Evolutionary conservation across 805 yeast species (phyloP).

Genomic region (Torulaspora franciscae): DNA sequence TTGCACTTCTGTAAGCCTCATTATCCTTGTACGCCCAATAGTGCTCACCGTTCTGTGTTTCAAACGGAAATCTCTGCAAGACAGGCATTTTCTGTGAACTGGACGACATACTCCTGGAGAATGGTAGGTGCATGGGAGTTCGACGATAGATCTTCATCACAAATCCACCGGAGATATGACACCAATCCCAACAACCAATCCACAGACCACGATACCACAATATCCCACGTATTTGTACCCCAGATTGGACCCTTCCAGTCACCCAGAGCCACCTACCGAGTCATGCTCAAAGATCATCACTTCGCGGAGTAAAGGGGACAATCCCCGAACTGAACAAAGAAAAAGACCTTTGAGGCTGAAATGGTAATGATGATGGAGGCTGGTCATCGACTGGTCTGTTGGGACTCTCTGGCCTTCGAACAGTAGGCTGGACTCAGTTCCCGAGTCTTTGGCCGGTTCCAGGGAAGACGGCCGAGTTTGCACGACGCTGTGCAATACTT

Average conservation of each 20-base stretch:
- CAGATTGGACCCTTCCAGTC: not conserved
- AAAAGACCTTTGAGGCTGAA: not conserved
- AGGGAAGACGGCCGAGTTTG: slow-evolving; percentile 6
- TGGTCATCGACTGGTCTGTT: not conserved
- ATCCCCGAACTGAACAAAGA: slow-evolving; percentile 3
- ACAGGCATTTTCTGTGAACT: not conserved
- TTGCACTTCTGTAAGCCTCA: slow-evolving; percentile 17
- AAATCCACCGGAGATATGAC: not conserved
- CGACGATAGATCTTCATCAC: slow-evolving; percentile 2
- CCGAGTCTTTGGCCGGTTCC: slow-evolving; percentile 40
- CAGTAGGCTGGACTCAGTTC: not conserved
- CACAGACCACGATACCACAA: not conserved
- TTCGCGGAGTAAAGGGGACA: slow-evolving; percentile 7
- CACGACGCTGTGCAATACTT: not conserved
- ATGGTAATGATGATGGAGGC: not conserved
- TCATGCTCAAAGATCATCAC: slow-evolving; percentile 1
- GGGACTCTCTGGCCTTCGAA: not conserved
- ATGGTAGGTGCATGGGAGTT: not conserved
- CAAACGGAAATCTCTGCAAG: slow-evolving; percentile 16
- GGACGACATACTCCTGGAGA: slow-evolving; percentile 2
- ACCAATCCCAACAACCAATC: not conserved
- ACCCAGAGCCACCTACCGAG: not conserved
- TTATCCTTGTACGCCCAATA: slow-evolving; percentile 27
- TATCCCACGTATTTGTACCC: not conserved
- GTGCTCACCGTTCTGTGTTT: slow-evolving; percentile 27